These are phyloP conservation scores for Solanum piurae DNA, from an alignment of 257 asterid species.

Conservation along the genomic window DNA sequence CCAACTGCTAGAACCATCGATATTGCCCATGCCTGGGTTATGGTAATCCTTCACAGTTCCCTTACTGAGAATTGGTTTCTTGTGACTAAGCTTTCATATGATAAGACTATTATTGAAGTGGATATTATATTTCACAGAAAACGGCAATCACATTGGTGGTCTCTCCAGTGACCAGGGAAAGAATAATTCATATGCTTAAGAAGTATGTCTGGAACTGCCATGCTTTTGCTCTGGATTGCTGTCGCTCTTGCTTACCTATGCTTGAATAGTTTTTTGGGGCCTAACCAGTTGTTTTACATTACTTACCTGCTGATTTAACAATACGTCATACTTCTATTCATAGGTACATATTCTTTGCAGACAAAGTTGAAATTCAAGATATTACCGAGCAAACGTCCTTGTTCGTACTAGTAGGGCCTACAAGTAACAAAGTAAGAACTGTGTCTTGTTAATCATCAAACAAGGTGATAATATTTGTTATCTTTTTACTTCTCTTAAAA, in stretches of 20 bases:
- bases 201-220: conserved; percentile 40
- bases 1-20: conserved; percentile 96
- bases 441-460: conserved; percentile 1
- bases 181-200: conserved; percentile 61
- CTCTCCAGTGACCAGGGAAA: conserved; percentile 64
- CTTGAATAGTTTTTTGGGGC: background rate
- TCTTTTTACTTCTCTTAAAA: conserved; percentile 8
- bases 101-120: background rate
- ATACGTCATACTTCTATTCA: background rate
- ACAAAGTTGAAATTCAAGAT: conserved; percentile 88
- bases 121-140: conserved; percentile 49
- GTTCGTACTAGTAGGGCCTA: conserved; percentile 74
- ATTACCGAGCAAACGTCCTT: conserved; percentile 68
- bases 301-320: background rate
- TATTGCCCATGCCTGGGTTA: conserved; percentile 81
- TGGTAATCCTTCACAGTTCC: conserved; percentile 40
- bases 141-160: conserved; percentile 73
- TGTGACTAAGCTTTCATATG: background rate
- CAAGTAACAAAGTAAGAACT: conserved; percentile 49
- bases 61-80: background rate
- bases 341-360: conserved; percentile 91
- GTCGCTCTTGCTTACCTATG: background rate
- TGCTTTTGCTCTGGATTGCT: background rate
- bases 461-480: background rate
- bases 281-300: background rate